Base-by-base conservation (phyloP, 129 eudicot genomes). In the Tagetes patula region DNA sequence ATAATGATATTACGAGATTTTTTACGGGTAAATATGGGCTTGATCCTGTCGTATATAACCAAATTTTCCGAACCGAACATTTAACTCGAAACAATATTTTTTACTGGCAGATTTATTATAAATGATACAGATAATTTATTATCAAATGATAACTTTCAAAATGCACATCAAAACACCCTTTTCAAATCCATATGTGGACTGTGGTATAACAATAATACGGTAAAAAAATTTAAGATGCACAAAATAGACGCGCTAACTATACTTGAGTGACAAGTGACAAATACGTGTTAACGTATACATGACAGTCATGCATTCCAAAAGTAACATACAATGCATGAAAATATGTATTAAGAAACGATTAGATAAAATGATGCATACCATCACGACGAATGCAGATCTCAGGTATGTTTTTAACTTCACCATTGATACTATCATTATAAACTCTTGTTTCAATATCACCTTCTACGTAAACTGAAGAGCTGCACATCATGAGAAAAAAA, bases 401-500 rank as follows among this genome's bases (percentile, higher is more conserved):
- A 1, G 98, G 96, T 64, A 94, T 81, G 76, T 81, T 90, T 73
- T 88, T 88, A 14, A 88, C 78, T 77, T 87, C 86, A 34, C 98
- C 96, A 55, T 87, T 87, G 74, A 94, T 86, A 58, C 86, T 81
- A 79, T 88, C 95, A 55, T 94, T 94, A 79, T 90, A 94, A 40
- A 94, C 96, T 78, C 98, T 90, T 39, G 87, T 86, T 80, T 94
- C 98, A 69, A 94, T 90, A 65, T 90, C 98, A 66, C 98, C 98
- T 79, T 94, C 98, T 52, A 94, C 86, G 73, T 87, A 94, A 81
- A 94, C 98, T 54, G 98, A 84, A 72, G 98, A 90, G 87, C 98
- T 94, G 96, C 75, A 90, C 36, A 70, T 30, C 41, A 61, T 5
- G 20, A 80, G 14, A 73, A 62, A 39, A 69, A 40, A 38, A 50